Base-by-base conservation (phyloP, 495 filamentous ascomycete genomes). In the Xylaria grammica region DNA sequence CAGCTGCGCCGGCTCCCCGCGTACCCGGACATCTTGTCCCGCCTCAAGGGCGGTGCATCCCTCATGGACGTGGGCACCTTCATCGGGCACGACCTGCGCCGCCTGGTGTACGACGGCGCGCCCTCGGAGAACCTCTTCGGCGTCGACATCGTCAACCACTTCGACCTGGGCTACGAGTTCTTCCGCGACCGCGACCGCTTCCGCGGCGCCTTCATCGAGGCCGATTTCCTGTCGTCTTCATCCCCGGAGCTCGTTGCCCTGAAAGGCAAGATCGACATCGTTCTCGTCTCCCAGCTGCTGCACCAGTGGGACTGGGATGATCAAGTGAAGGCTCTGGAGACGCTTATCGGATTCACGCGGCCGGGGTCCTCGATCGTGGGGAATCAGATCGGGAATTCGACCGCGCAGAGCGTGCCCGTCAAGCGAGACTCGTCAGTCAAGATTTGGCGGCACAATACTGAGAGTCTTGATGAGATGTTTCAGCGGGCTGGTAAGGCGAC, bases 241-340 rank as follows among this genome's bases (percentile, higher is more conserved):
- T 63, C 60, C 6, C 38, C 76, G 9, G 38, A 66, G 51, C 27
- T 82, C 17, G 66, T 62, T 22, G 46, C 65, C 0, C 71, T 86
- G 15, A 54, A 70, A 3, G 75, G 78, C 15, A 68, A 78, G 19
- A 64, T 88, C 0, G 80, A 87, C 34, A 80, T 89, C 36, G 61
- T 87, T 40, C 78, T 83, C 65, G 72, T 81, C 0, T 70, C 69
- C 7, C 80, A 79, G 0, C 83, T 89, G 65, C 77, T 90, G 49
- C 85, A 89, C 58, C 76, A 86, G n/a, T 90, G 85, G 55, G 66
- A 65, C 19, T 83, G 71, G 65, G 76, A 80, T 0, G 65, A 76
- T 7, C 86, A 88, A 59, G 62, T 82, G 6, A 44, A 68, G 0
- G 71, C 78, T 8, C 78, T 75, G 1, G 77, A 79, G 66, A 70